Percentiles rank a stretch among this genome's conserved stretches.
Evolutionary conservation across 1,284 basidiomycete species (phyloP).

Genomic region (Nidula niveotomentosa): DNA sequence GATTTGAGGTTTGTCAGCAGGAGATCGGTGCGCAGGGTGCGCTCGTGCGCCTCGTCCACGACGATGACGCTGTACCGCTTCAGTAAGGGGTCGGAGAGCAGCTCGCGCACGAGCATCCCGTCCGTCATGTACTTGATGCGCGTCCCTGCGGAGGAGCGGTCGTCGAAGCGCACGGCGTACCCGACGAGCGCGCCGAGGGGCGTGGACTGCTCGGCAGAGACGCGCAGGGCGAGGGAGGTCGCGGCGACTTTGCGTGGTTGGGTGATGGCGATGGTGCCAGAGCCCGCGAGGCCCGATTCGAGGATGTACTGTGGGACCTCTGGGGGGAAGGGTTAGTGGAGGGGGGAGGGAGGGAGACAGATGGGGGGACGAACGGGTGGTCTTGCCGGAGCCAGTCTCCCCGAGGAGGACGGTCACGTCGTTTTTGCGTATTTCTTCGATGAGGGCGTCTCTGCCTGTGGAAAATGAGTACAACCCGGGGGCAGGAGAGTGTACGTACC

Average conservation of each 20-base stretch:
- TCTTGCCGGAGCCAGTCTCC: conserved; percentile 98
- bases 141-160: conserved; percentile 68
- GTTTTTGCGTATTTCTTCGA: conserved; percentile 73
- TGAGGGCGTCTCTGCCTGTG: conserved; percentile 72
- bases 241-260: conserved; percentile 95
- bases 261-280: conserved; percentile 82
- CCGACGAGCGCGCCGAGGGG: conserved; percentile 78
- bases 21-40: conserved; percentile 93
- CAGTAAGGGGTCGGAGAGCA: conserved; percentile 78
- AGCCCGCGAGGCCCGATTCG: conserved; percentile 61
- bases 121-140: conserved; percentile 96
- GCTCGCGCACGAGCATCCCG: conserved; percentile 93
- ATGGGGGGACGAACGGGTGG: conserved; percentile 72
- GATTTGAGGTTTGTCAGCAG: conserved; percentile 90
- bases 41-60: conserved; percentile 97
- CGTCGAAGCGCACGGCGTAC: conserved; percentile 96
- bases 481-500: conserved; percentile 37
- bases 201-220: conserved; percentile 82
- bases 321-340: conserved; percentile 27
- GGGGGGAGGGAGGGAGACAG: background rate
- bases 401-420: conserved; percentile 93
- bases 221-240: conserved; percentile 88
- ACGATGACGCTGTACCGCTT: conserved; percentile 88
- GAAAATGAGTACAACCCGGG: conserved; percentile 5
- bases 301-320: conserved; percentile 92